Conservation (phyloP, 2,329 filamentous ascomycete genomes). For the Fusarium algeriense region DNA sequence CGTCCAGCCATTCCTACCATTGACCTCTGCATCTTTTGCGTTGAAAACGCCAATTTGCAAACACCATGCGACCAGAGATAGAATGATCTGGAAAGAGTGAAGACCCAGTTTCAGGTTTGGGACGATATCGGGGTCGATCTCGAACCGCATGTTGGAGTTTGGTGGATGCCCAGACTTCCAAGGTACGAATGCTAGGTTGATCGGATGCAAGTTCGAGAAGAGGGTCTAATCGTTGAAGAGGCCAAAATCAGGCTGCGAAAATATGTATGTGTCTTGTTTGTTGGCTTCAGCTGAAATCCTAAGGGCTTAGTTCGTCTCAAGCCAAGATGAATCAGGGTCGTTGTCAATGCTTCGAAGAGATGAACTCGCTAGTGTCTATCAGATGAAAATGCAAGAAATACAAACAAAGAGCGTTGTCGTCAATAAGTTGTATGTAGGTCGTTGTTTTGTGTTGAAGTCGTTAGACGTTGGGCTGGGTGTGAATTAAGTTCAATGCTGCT, state of each 20-base stretch:
- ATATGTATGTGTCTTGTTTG: constrained; percentile 23
- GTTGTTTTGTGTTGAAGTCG: constrained; percentile 22
- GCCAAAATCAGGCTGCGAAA: constrained; percentile 11
- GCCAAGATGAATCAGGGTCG: constrained; percentile 10
- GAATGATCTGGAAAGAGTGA: constrained; percentile 66
- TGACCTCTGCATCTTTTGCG: constrained; percentile 61
- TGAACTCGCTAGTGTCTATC: not conserved
- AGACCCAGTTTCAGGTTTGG: constrained; percentile 69
- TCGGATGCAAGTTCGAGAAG: not conserved
- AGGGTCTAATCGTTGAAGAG: not conserved
- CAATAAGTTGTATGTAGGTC: constrained; percentile 8
- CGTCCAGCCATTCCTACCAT: constrained; percentile 71
- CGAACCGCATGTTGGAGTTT: constrained; percentile 58
- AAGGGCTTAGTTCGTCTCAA: constrained; percentile 30
- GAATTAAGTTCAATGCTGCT: constrained; percentile 30
- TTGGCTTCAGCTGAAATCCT: constrained; percentile 37
- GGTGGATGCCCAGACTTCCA: not conserved
- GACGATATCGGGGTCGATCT: constrained; percentile 66
- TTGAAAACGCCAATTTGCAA: constrained; percentile 72
- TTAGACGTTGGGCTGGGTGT: constrained; percentile 22
- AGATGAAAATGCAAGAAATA: constrained; percentile 8
- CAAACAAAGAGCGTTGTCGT: constrained; percentile 31
- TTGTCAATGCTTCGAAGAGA: constrained; percentile 28
- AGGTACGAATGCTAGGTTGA: not conserved
- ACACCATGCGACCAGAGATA: constrained; percentile 68